Evolutionary conservation across 345 rosid species (phyloP).

Genomic region (Bruguiera gymnorhiza): DNA sequence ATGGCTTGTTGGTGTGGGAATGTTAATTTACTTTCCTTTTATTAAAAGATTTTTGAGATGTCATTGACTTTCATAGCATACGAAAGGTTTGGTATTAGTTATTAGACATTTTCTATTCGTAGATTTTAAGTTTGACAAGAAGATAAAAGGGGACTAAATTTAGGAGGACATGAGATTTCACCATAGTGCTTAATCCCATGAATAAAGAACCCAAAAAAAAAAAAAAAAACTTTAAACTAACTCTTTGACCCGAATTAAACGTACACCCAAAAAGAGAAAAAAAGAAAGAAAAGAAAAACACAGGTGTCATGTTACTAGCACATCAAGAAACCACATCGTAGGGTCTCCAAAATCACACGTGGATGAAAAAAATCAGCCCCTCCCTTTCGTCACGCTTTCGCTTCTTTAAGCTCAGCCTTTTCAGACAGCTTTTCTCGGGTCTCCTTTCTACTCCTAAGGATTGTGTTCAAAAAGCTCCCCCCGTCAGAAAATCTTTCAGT

Average conservation of each 20-base stretch:
- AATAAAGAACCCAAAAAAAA: too few relatives aligned
- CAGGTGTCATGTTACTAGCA: background rate
- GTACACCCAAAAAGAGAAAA: background rate
- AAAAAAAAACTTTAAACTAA: too few relatives aligned
- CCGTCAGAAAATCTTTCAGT: conserved; percentile 22
- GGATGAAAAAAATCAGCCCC: conserved; percentile 20
- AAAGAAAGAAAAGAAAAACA: background rate
- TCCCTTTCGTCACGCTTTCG: conserved; percentile 59
- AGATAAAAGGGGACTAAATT: too few relatives aligned
- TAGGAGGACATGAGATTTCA: too few relatives aligned
- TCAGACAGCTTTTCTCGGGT: conserved; percentile 3
- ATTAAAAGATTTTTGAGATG: background rate
- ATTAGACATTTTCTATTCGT: too few relatives aligned
- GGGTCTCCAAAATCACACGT: conserved; percentile 50
- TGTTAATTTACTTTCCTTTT: background rate
- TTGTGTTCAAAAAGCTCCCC: conserved; percentile 23
- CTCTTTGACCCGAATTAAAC: background rate
- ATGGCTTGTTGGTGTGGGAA: conserved; percentile 25
- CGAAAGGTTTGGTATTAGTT: background rate
- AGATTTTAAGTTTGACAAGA: too few relatives aligned
- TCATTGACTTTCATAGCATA: conserved; percentile 37
- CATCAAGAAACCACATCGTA: conserved; percentile 37
- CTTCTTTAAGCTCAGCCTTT: conserved; percentile 36
- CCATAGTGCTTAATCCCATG: too few relatives aligned
- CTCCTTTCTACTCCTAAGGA: conserved; percentile 2